Evolutionary conservation across 768 basidiomycete genomes (phyloP), one percentile per base, ranked within the genome.

Genomic region (Leccinum incarnatum): DNA sequence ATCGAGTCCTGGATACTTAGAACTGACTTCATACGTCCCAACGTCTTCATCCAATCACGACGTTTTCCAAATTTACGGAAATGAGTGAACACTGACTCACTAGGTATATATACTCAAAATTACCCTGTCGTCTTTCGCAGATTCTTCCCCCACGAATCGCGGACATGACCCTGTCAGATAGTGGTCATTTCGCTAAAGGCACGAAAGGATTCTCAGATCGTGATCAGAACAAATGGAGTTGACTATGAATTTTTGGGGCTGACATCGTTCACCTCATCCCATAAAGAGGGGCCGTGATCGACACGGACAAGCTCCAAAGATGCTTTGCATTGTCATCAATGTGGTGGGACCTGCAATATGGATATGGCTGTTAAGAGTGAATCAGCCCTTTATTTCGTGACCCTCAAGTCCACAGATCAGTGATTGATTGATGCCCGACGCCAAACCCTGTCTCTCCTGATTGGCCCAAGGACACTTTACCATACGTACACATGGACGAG

Each of bases 21-120:
- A 0, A 23, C 11, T 47, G 46, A 47, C 23, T 8, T 14, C 34
- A 25, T 25, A 32, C 21, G n/a, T 19, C 49, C 53, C 64, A 49
- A 55, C 15, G 11, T 1, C 30, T 15, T 49, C 52, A n/a, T 49
- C 29, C 21, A 12, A 60, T 48, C 47, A n/a, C n/a, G 29, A 21
- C 5, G n/a, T 17, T 51, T 15, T 54, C 62, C 51, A 42, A 51
- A 34, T 37, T n/a, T 49, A 11, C 42, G 58, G 55, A 54, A 49
- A 61, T 65, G 58, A 45, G 46, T 47, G 19, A 61, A 53, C 6
- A 27, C 2, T 14, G 23, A 23, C 37, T 37, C 37, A 17, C 17
- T 37, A 37, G 37, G 17, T 17, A 40, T 40, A 40, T n/a, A 19
- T 5, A 40, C 37, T 17, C 37, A 17, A 30, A 29, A 29, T 29